Percentiles rank a stretch among this genome's conserved stretches.
Evolutionary conservation across 75 land plant species (phyloP).

Genomic region (Cryptomeria japonica): DNA sequence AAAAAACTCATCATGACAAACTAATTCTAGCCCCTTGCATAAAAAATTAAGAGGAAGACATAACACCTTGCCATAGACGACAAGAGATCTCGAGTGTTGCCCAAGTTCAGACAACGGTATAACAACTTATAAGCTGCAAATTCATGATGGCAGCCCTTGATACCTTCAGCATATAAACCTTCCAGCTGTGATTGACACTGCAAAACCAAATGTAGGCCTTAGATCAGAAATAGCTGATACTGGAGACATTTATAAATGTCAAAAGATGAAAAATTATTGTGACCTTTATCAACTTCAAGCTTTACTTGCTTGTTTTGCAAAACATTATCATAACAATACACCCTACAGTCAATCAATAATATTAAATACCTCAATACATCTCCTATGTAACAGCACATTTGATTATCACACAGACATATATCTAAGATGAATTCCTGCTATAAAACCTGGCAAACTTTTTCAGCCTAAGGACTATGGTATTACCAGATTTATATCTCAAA

Average conservation of each 20-base stretch:
- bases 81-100: slow-evolving; percentile 76
- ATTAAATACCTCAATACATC: not conserved
- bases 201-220: slow-evolving; percentile 19
- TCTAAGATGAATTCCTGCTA: not conserved
- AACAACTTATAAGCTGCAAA: slow-evolving; percentile 91
- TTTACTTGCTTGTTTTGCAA: not conserved
- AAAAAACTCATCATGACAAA: not conserved
- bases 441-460: too few species aligned
- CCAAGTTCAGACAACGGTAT: slow-evolving; percentile 72
- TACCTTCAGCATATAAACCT: slow-evolving; percentile 92
- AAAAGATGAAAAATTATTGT: not conserved
- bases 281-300: not conserved
- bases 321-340: not conserved
- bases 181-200: slow-evolving; percentile 97
- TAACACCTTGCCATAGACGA: slow-evolving; percentile 84
- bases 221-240: too few species aligned
- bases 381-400: not conserved
- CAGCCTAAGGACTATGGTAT: not conserved
- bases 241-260: not conserved
- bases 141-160: slow-evolving; percentile 73
- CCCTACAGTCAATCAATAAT: not conserved
- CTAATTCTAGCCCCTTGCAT: not conserved
- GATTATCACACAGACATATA: not conserved
- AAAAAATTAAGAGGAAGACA: not conserved
- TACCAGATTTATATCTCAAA: not conserved